phyloP scores from a whole-genome alignment of 805 yeast species.

The Sugiyamaella americana region DNA sequence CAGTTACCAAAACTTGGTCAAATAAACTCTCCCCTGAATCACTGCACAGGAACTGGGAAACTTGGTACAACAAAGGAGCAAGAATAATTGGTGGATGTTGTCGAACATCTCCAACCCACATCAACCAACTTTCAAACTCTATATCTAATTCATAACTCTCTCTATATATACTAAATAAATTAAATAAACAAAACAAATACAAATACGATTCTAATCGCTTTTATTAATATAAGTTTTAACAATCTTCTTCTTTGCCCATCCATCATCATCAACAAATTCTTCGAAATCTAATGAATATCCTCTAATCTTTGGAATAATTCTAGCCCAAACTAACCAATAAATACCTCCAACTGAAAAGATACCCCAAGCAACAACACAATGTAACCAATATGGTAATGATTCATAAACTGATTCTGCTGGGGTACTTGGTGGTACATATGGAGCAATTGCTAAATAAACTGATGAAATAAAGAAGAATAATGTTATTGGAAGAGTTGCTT shows the following conservation, averaged over 20 bases:
- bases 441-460: constrained; percentile 64
- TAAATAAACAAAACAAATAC: too few relatives aligned
- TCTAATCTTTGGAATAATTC: constrained; percentile 44
- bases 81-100: constrained; percentile 72
- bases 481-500: constrained; percentile 57
- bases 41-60: constrained; percentile 23
- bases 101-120: constrained; percentile 53
- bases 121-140: too few relatives aligned
- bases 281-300: constrained; percentile 21
- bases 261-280: constrained; percentile 10
- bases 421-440: constrained; percentile 65
- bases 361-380: constrained; percentile 79
- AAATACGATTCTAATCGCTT: not conserved
- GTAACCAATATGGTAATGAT: constrained; percentile 68
- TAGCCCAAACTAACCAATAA: constrained; percentile 64
- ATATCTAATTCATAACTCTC: too few relatives aligned
- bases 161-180: too few relatives aligned
- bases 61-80: constrained; percentile 36
- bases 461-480: constrained; percentile 60
- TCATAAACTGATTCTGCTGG: constrained; percentile 61
- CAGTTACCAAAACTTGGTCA: constrained; percentile 39
- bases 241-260: constrained; percentile 7
- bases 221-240: constrained; percentile 36
- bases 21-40: not conserved
- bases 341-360: constrained; percentile 51